These are phyloP conservation scores for Hymenoscyphus linearis DNA, from an alignment of 2,329 filamentous ascomycete species.

Conservation along the genomic window DNA sequence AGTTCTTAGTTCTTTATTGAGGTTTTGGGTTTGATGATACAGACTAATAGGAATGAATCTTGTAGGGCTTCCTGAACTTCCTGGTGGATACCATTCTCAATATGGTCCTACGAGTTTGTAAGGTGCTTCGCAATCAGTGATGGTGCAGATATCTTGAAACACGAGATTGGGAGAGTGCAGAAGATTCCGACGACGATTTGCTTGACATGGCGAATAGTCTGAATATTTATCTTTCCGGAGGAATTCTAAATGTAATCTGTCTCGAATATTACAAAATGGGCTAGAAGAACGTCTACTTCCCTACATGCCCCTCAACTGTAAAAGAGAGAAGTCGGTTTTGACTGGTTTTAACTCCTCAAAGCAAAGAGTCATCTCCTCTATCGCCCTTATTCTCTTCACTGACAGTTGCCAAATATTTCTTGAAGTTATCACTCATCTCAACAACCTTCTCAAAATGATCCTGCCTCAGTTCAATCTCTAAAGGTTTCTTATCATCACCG, in stretches of 20 bases:
- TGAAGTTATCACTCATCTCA: constrained; percentile 21
- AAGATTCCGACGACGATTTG: no score
- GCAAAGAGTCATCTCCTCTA: constrained; percentile 20
- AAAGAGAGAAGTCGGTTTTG: neutral
- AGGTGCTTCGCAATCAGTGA: neutral
- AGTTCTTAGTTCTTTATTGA: constrained; percentile 24
- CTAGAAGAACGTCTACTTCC: no score
- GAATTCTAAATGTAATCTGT: no score
- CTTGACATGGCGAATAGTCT: no score
- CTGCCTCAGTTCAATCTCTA: constrained; percentile 15
- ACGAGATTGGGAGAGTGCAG: no score
- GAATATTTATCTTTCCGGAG: no score
- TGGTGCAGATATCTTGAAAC: neutral
- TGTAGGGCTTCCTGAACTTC: constrained; percentile 5
- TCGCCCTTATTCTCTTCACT: constrained; percentile 13
- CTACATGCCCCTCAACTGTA: no score
- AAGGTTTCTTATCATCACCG: neutral
- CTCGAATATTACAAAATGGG: no score
- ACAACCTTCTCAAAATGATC: constrained; percentile 24
- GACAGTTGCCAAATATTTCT: constrained; percentile 19
- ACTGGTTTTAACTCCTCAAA: constrained; percentile 1
- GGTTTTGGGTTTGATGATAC: neutral
- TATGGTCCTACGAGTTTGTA: neutral
- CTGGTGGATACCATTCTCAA: constrained; percentile 6
- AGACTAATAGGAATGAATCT: neutral